Percentiles rank a stretch among this genome's conserved stretches.
Evolutionary conservation across 352 stramenopile genomes (phyloP).

Genomic region (Hyaloperonospora brassicae): DNA sequence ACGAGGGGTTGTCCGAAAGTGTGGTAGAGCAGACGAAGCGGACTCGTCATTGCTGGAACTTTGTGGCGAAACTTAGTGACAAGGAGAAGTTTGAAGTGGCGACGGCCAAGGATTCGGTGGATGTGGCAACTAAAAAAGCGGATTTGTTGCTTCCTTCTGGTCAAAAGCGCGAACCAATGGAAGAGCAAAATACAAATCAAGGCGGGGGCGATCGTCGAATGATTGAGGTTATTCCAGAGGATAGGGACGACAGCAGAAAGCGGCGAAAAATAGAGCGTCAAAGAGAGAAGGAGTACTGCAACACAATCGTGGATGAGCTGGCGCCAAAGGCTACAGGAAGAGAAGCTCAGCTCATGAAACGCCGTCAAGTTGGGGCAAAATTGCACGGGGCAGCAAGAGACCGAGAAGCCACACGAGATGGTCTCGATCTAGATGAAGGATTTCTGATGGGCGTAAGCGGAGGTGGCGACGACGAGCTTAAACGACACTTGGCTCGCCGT

Average conservation of each 20-base stretch:
- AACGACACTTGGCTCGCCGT: conserved; percentile 34
- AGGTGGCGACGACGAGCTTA: conserved; percentile 24
- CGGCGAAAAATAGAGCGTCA: conserved; percentile 26
- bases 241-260: conserved; percentile 20
- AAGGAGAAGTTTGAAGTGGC: conserved; percentile 52
- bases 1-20: conserved; percentile 45
- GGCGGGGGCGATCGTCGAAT: conserved; percentile 3
- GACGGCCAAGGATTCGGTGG: conserved; percentile 60
- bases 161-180: conserved; percentile 1
- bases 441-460: conserved; percentile 51
- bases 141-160: conserved; percentile 26
- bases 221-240: conserved; percentile 16
- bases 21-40: conserved; percentile 62
- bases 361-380: conserved; percentile 31
- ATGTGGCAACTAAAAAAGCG: conserved; percentile 51
- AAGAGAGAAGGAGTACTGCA: conserved; percentile 31
- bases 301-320: conserved; percentile 52
- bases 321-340: conserved; percentile 52
- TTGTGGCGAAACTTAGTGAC: conserved; percentile 50
- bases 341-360: conserved; percentile 57
- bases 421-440: conserved; percentile 54
- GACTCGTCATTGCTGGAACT: conserved; percentile 66
- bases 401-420: conserved; percentile 50
- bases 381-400: conserved; percentile 57
- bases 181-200: background rate